Conservation (phyloP, 2,329 filamentous ascomycete species). For the Aureobasidium zeae region DNA sequence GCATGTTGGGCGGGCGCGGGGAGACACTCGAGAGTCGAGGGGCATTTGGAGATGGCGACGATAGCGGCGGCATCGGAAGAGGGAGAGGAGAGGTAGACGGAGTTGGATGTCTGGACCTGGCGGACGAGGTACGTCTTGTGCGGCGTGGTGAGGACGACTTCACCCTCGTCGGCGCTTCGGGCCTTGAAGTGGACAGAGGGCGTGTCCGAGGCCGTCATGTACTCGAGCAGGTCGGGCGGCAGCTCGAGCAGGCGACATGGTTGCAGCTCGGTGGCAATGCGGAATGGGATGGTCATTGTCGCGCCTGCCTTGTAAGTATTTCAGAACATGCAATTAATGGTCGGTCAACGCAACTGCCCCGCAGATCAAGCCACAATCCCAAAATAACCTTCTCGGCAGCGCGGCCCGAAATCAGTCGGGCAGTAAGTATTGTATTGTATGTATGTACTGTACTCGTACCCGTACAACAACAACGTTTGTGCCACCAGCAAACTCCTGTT, state of each 20-base stretch:
- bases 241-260: slow-evolving; percentile 53
- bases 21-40: slow-evolving; percentile 35
- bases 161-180: slow-evolving; percentile 23
- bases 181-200: slow-evolving; percentile 36
- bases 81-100: slow-evolving; percentile 45
- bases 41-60: slow-evolving; percentile 37
- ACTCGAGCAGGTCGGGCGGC: slow-evolving; percentile 46
- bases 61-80: slow-evolving; percentile 17
- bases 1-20: slow-evolving; percentile 29
- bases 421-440: too few relatives aligned
- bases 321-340: too few relatives aligned
- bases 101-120: slow-evolving; percentile 58
- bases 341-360: too few relatives aligned
- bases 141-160: slow-evolving; percentile 51
- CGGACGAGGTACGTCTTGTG: slow-evolving; percentile 50
- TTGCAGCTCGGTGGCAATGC: slow-evolving; percentile 39
- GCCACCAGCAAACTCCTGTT: neutral
- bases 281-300: slow-evolving; percentile 37
- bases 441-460: too few relatives aligned
- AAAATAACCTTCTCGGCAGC: slow-evolving; percentile 1
- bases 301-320: too few relatives aligned
- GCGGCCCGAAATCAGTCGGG: slow-evolving; percentile 8
- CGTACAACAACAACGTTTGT: slow-evolving; percentile 14
- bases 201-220: slow-evolving; percentile 42
- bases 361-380: neutral